These are phyloP conservation scores for Diaporthe sp. DNA, from an alignment of 2,329 filamentous ascomycete genomes.

Conservation along the genomic window DNA sequence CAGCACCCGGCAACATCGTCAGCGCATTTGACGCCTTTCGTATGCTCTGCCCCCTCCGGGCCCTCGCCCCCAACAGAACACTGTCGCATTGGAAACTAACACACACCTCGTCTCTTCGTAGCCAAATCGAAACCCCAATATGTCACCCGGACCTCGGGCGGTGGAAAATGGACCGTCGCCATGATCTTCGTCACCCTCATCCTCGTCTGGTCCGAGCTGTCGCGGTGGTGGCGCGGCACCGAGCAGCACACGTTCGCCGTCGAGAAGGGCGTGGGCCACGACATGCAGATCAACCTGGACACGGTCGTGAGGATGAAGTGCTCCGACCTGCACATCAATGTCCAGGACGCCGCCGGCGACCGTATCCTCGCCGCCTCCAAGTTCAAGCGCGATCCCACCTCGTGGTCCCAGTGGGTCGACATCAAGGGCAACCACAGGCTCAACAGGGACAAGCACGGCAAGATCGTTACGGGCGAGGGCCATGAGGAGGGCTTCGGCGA, in stretches of 20 bases:
- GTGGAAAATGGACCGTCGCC: slow-evolving; percentile 92
- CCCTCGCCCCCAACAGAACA: not conserved
- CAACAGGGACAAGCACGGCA: slow-evolving; percentile 67
- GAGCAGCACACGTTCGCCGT: slow-evolving; percentile 94
- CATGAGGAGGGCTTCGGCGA: slow-evolving; percentile 79
- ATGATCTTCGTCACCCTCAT: slow-evolving; percentile 81
- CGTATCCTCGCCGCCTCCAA: slow-evolving; percentile 85
- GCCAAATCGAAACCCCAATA: slow-evolving; percentile 98
- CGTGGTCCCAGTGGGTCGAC: slow-evolving; percentile 86
- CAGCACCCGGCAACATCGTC: slow-evolving; percentile 76
- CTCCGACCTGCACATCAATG: slow-evolving; percentile 91
- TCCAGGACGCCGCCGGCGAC: slow-evolving; percentile 95
- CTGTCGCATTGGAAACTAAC: slow-evolving; percentile 42
- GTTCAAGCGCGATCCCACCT: slow-evolving; percentile 82
- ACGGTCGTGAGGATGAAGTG: slow-evolving; percentile 93
- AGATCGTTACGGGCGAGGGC: slow-evolving; percentile 68
- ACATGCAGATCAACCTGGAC: slow-evolving; percentile 95
- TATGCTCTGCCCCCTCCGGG: slow-evolving; percentile 61
- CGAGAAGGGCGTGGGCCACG: slow-evolving; percentile 89
- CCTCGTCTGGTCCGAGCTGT: slow-evolving; percentile 83
- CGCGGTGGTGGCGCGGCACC: slow-evolving; percentile 85
- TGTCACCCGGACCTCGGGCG: slow-evolving; percentile 84
- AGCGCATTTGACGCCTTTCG: slow-evolving; percentile 97
- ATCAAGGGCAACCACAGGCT: slow-evolving; percentile 74
- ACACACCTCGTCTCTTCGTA: slow-evolving; percentile 53